phyloP scores from a whole-genome alignment of 768 basidiomycete genomes.

The Russula brevipes region DNA sequence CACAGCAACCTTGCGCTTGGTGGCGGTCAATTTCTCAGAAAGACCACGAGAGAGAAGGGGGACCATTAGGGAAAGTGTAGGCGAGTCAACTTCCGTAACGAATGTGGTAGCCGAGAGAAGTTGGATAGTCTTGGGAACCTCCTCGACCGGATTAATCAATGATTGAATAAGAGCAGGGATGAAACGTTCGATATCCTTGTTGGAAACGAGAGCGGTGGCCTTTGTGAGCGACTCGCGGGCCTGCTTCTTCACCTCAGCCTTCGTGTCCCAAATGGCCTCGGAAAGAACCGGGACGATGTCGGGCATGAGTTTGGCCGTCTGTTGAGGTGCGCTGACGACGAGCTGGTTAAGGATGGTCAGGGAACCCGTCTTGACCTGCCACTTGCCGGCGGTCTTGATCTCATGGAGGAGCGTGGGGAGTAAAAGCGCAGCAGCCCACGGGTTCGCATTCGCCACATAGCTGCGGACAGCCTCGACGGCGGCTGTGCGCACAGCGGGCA shows the following conservation, averaged over 20 bases:
- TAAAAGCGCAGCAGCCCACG: slow-evolving; percentile 79
- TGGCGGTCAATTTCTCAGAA: slow-evolving; percentile 89
- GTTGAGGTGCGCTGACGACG: slow-evolving; percentile 72
- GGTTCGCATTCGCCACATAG: slow-evolving; percentile 74
- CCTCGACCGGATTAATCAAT: slow-evolving; percentile 98
- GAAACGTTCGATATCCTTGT: slow-evolving; percentile 97
- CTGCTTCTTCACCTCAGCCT: slow-evolving; percentile 97
- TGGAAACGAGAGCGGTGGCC: slow-evolving; percentile 89
- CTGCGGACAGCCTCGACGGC: slow-evolving; percentile 78
- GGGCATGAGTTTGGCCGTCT: slow-evolving; percentile 86
- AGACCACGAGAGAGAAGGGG: slow-evolving; percentile 93
- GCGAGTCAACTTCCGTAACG: slow-evolving; percentile 98
- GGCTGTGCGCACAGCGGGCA: slow-evolving; percentile 77
- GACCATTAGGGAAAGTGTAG: slow-evolving; percentile 96
- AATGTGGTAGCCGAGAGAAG: slow-evolving; percentile 98
- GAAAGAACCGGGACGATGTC: slow-evolving; percentile 92
- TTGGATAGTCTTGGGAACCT: slow-evolving; percentile 91
- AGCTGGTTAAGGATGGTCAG: slow-evolving; percentile 82
- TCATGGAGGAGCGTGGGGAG: slow-evolving; percentile 87
- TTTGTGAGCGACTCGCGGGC: slow-evolving; percentile 92
- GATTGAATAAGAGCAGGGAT: slow-evolving; percentile 97
- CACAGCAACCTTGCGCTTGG: slow-evolving; percentile 97
- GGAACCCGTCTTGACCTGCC: slow-evolving; percentile 92
- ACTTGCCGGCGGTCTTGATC: slow-evolving; percentile 94
- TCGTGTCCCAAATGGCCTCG: slow-evolving; percentile 98